These are phyloP conservation scores for Dendrobium catenatum DNA, from an alignment of 106 monocot genomes.

Conservation along the genomic window DNA sequence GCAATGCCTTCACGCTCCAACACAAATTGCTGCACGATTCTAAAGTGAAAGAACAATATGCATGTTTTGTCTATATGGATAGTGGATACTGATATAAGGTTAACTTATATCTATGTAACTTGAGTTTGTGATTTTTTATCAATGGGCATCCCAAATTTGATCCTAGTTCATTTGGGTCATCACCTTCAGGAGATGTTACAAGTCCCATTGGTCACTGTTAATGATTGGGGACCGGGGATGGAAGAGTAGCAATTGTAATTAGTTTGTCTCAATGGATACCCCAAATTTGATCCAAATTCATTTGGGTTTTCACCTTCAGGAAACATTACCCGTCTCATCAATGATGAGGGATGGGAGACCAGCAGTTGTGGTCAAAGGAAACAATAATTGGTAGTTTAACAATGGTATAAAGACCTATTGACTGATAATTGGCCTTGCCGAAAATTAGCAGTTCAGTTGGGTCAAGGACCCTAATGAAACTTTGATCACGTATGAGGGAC, in stretches of 20 bases:
- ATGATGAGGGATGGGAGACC: neutral
- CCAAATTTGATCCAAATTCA: neutral
- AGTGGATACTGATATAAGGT: no score
- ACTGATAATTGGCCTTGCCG: neutral
- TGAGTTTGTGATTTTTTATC: neutral
- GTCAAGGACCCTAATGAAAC: neutral
- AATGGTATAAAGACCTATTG: neutral
- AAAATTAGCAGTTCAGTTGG: no score
- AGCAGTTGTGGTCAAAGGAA: neutral
- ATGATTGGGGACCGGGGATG: neutral
- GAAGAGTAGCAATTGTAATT: neutral
- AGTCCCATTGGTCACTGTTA: neutral
- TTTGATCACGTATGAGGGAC: neutral
- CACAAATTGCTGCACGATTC: no score
- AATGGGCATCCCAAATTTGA: neutral
- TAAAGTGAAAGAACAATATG: no score
- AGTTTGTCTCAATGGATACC: neutral
- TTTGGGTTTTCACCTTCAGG: neutral
- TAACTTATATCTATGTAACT: no score
- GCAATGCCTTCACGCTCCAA: no score
- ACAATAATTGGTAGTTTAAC: neutral
- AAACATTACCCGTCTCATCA: neutral
- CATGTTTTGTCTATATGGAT: no score
- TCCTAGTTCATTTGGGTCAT: neutral
- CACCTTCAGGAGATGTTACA: neutral